Base-by-base conservation (phyloP, 2,329 filamentous ascomycete genomes). In the Alternaria incomplexa region DNA sequence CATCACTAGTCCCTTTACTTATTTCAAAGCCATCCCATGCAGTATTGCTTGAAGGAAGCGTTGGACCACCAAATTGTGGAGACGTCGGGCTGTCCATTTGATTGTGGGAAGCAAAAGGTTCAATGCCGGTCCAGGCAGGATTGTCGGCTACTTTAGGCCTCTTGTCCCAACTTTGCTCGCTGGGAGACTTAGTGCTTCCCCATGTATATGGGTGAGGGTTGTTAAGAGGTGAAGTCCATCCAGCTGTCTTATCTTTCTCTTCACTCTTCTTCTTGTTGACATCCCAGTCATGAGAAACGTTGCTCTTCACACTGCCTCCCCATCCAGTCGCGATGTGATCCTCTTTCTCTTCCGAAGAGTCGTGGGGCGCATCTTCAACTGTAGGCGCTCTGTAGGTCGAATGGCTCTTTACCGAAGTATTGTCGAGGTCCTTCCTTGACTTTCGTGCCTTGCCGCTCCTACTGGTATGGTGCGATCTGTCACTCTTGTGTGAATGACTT, bases 1-100 rank as follows among this genome's bases (percentile, higher is more conserved):
- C 53, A 22, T 74, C 70, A 56, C 71, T 74, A 17, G 46, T 23
- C 8, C 61, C 62, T 56, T 72, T 74, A 6, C 25, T 55, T 12
- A 58, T 54, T 52, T 74, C 71, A 10, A 62, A 73, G 3, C 71
- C 71, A 20, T 74, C 66, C 71, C 70, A 74, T 4, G 48, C 64
- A 8, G 22, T 17, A 30, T 64, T 58, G 30, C 58, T 63, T 5
- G 15, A 23, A 20, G 54, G 25, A 23, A 22, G 32, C 20, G 23
- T 43, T 6, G 22, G 30, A 20, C 22, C 25, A 7, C 25, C 52
- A 9, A 25, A 17, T 28, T 3, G 25, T 44, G 23, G n/a, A 15
- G 32, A 23, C 17, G 44, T 45, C 9, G 50, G 11, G 28, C 26
- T 55, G 23, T 45, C 20, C 20, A 20, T 20, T 20, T 20, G 20